These are phyloP conservation scores for Albugo candida DNA, from an alignment of 352 stramenopile species.

Conservation along the genomic window DNA sequence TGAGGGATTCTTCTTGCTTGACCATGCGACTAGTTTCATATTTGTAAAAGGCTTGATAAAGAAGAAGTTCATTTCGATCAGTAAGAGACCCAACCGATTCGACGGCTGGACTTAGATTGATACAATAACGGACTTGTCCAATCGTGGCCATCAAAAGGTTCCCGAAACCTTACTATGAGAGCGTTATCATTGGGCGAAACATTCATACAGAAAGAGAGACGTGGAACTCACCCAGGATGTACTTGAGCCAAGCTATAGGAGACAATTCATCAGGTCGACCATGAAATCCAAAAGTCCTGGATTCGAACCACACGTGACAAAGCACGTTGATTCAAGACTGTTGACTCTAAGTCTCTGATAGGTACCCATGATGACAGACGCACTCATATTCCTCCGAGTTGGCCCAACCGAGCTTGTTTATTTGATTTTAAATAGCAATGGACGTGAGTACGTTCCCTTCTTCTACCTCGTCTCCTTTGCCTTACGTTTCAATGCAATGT, in stretches of 20 bases:
- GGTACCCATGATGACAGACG: slow-evolving; percentile 44
- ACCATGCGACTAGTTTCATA: slow-evolving; percentile 15
- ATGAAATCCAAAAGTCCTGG: slow-evolving; percentile 92
- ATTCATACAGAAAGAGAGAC: not conserved
- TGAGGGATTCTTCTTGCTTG: slow-evolving; percentile 9
- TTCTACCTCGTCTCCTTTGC: slow-evolving; percentile 91
- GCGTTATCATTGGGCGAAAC: not conserved
- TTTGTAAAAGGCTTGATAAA: not conserved
- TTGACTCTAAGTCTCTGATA: not conserved
- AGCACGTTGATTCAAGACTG: not conserved
- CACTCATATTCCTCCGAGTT: slow-evolving; percentile 96
- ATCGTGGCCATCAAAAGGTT: slow-evolving; percentile 96
- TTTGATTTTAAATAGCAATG: slow-evolving; percentile 99
- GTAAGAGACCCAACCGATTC: slow-evolving; percentile 49
- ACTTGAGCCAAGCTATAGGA: slow-evolving; percentile 88
- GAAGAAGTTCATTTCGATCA: slow-evolving; percentile 62
- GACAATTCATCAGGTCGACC: slow-evolving; percentile 92
- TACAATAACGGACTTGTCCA: slow-evolving; percentile 94
- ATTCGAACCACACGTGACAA: slow-evolving; percentile 8
- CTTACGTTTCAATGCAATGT: slow-evolving; percentile 95
- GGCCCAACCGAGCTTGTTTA: slow-evolving; percentile 98
- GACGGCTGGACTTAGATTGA: slow-evolving; percentile 70
- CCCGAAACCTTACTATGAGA: slow-evolving; percentile 15
- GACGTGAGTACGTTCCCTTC: slow-evolving; percentile 87
- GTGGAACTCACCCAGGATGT: slow-evolving; percentile 25